Base-by-base conservation (phyloP, 768 basidiomycete genomes). In the Termitomyces sp. region DNA sequence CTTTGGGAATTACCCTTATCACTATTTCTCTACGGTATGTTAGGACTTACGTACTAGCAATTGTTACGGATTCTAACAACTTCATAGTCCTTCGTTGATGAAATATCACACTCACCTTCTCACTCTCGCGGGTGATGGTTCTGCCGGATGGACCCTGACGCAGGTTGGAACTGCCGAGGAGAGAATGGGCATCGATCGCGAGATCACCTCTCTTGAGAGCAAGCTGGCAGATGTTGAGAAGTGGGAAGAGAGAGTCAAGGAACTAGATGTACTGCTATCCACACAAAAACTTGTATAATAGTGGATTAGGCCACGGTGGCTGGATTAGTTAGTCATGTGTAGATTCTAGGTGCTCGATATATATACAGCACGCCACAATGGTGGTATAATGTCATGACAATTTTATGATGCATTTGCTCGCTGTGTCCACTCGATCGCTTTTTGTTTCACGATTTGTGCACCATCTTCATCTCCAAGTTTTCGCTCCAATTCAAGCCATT, bases 361-460 rank as follows among this genome's bases (percentile, higher is more conserved):
- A 32, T 7, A 17, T 32, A 43, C 29, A 42, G 40, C 29, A 55
- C 53, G 29, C 40, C 37, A 29, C n/a, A 29, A 40, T 25, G 25
- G 25, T 31, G 40, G 40, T 42, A 31, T 53, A 53, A 40, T 25
- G 17, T 32, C 43, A 43, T 43, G 31, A 5, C n/a, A 10, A 32
- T 32, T 36, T 43, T 37, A 77, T 64, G 77, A 76, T 59, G 72
- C 71, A 50, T 77, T 77, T 25, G 88, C 86, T 66, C 75, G 81
- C 71, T 86, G 89, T 63, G 92, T 92, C 94, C 94, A 99, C 73
- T 93, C 94, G 46, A 94, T 76, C 12, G 97, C 97, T 71, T 89
- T 92, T 65, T 85, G 79, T 78, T 98, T 99, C 50, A 97, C 96
- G 50, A 72, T 71, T 36, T 83, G 82, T 32, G 85, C 87, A 20